phyloP scores from a whole-genome alignment of 768 basidiomycete species.

The Tricholoma matsutake region DNA sequence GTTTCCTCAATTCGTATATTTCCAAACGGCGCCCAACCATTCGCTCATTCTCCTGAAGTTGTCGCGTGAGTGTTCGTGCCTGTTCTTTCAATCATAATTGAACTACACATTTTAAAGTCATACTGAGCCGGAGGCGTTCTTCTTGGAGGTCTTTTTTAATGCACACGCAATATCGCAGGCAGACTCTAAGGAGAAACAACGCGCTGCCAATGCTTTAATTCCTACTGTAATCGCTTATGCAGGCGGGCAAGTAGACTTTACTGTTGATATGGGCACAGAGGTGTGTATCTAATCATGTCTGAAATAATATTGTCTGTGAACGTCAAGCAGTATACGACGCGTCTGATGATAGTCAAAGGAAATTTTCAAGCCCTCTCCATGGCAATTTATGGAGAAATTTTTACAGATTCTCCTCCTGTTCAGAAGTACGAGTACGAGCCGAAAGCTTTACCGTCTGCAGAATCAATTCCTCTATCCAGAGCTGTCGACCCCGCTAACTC shows the following conservation, averaged over 20 bases:
- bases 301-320: neutral
- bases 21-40: slow-evolving; percentile 62
- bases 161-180: slow-evolving; percentile 47
- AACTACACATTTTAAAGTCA: slow-evolving; percentile 36
- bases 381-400: slow-evolving; percentile 57
- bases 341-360: slow-evolving; percentile 81
- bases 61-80: slow-evolving; percentile 47
- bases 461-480: slow-evolving; percentile 41
- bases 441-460: slow-evolving; percentile 30
- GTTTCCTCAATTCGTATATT: slow-evolving; percentile 69
- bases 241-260: slow-evolving; percentile 64
- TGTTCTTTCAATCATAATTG: neutral
- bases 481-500: slow-evolving; percentile 60
- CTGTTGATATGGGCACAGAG: slow-evolving; percentile 67
- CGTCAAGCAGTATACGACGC: slow-evolving; percentile 57
- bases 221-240: slow-evolving; percentile 71
- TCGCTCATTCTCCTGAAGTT: slow-evolving; percentile 55
- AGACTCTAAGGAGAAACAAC: slow-evolving; percentile 55
- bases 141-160: slow-evolving; percentile 74
- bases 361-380: slow-evolving; percentile 63
- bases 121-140: slow-evolving; percentile 73
- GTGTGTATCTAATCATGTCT: slow-evolving; percentile 33
- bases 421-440: slow-evolving; percentile 45
- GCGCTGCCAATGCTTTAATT: slow-evolving; percentile 67
- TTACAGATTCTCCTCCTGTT: slow-evolving; percentile 40